Conservation (phyloP, 2,329 filamentous ascomycete genomes). For the Neopestalotiopsis sp. region DNA sequence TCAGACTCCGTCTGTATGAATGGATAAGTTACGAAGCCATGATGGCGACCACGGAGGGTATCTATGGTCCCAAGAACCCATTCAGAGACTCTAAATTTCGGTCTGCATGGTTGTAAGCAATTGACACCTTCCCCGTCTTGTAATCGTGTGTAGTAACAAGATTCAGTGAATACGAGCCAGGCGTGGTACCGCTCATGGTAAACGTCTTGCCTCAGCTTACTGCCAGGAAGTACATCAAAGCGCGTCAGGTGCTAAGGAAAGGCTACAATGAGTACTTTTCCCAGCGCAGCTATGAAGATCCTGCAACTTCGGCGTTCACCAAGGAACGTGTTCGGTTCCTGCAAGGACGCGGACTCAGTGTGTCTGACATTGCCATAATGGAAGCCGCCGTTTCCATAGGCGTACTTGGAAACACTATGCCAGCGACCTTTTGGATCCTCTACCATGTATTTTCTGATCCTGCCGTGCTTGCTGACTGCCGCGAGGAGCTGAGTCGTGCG, state of each 20-base stretch:
- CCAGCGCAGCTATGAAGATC: background rate
- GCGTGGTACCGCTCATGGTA: too few relatives aligned
- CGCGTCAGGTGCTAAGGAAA: too few relatives aligned
- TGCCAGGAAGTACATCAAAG: too few relatives aligned
- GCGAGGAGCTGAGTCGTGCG: background rate
- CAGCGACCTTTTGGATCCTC: background rate
- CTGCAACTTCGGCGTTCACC: background rate
- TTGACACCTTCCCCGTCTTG: too few relatives aligned
- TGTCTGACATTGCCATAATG: background rate
- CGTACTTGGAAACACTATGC: background rate
- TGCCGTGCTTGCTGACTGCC: background rate
- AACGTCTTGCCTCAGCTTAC: too few relatives aligned
- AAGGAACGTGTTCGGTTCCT: background rate
- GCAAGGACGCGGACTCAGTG: background rate
- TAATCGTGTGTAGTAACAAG: too few relatives aligned
- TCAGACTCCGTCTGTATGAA: background rate
- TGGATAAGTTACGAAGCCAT: background rate
- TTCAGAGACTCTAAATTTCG: background rate
- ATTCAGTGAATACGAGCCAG: too few relatives aligned
- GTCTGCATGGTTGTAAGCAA: too few relatives aligned
- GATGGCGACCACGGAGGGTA: constrained; percentile 13
- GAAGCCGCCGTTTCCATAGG: background rate
- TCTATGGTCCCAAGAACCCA: background rate
- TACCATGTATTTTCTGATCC: background rate
- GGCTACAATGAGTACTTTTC: background rate